Percentiles rank a stretch among this genome's conserved stretches.
phyloP scores from a whole-genome alignment of 1,139 yeast genomes.

The Geotrichum macrosporum region DNA sequence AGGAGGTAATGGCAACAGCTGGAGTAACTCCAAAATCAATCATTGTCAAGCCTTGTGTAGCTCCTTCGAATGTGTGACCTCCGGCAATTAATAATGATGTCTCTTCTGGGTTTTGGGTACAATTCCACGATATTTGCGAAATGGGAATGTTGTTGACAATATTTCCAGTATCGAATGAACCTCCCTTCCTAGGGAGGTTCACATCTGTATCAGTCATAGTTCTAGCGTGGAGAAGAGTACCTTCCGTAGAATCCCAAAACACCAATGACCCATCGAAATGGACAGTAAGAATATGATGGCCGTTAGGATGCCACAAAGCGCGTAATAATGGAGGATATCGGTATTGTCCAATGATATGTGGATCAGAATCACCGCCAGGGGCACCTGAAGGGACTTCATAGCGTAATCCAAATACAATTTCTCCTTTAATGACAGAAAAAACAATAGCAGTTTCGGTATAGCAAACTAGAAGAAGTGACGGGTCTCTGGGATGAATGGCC shows the following conservation, averaged over 20 bases:
- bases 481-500: conserved; percentile 85
- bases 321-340: conserved; percentile 53
- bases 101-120: conserved; percentile 74
- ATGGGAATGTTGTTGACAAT: conserved; percentile 7
- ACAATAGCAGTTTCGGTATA: conserved; percentile 67
- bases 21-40: conserved; percentile 81
- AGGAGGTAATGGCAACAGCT: conserved; percentile 71
- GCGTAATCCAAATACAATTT: conserved; percentile 51
- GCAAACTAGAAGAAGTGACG: conserved; percentile 69
- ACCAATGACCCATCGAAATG: conserved; percentile 80
- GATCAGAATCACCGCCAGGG: conserved; percentile 56
- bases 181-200: conserved; percentile 45
- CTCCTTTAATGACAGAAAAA: conserved; percentile 61
- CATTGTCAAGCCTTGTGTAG: conserved; percentile 54
- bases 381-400: conserved; percentile 61
- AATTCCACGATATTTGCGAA: conserved; percentile 54
- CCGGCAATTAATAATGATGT: conserved; percentile 72
- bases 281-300: conserved; percentile 72
- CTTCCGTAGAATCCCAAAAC: conserved; percentile 88
- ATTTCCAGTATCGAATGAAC: conserved; percentile 15
- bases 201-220: conserved; percentile 62
- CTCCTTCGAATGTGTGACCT: conserved; percentile 50
- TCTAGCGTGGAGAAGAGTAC: conserved; percentile 69
- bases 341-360: conserved; percentile 27
- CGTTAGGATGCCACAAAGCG: conserved; percentile 89